Evolutionary conservation across 2,329 filamentous ascomycete genomes (phyloP).

Genomic region (Ceratocystis harringtonii): DNA sequence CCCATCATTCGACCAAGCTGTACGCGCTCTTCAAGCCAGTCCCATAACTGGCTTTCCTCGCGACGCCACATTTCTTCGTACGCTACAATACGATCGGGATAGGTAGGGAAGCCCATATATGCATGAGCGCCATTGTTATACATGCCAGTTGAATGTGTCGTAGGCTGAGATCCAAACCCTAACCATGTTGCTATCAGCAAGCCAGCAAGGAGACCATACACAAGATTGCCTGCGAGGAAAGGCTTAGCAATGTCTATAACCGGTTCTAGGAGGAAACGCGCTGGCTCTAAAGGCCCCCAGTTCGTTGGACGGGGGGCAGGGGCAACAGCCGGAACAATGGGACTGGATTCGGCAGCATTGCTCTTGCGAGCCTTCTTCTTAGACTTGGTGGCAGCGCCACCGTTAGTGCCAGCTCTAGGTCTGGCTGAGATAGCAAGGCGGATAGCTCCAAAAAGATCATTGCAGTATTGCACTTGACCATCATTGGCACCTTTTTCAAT

Average conservation of each 20-base stretch:
- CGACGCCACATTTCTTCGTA: constrained; percentile 88
- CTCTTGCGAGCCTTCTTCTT: constrained; percentile 48
- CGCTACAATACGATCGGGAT: constrained; percentile 56
- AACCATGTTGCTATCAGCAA: constrained; percentile 64
- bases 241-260: constrained; percentile 53
- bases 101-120: constrained; percentile 28
- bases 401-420: constrained; percentile 33
- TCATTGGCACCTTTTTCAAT: constrained; percentile 94
- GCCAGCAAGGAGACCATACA: constrained; percentile 59
- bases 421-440: constrained; percentile 58
- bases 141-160: constrained; percentile 23
- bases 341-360: constrained; percentile 30
- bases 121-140: constrained; percentile 20
- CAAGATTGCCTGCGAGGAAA: constrained; percentile 59
- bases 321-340: constrained; percentile 27
- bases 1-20: constrained; percentile 47
- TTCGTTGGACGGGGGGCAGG: constrained; percentile 30
- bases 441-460: constrained; percentile 60
- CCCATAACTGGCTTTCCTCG: constrained; percentile 82
- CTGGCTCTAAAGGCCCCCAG: constrained; percentile 73
- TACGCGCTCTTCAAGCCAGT: constrained; percentile 79
- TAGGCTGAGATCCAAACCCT: constrained; percentile 38
- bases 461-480: constrained; percentile 71
- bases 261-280: constrained; percentile 55
- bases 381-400: constrained; percentile 35